phyloP scores from a whole-genome alignment of 495 filamentous ascomycete genomes.

The Aspergillus nidulans region DNA sequence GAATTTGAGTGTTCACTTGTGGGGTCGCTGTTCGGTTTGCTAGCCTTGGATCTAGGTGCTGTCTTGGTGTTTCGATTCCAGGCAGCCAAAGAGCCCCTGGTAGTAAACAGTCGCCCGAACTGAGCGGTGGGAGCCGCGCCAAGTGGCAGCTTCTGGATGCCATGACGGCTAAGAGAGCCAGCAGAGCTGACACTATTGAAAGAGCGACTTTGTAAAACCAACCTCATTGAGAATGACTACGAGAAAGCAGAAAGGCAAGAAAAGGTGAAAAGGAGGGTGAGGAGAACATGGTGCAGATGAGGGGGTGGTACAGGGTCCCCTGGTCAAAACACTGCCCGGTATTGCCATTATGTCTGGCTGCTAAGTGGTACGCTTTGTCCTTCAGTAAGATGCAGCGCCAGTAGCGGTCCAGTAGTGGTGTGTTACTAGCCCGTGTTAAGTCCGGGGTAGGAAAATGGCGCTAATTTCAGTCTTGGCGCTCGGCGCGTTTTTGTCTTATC shows the following conservation, averaged over 20 bases:
- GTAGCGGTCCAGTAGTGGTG: not conserved
- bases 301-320: not conserved
- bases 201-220: not conserved
- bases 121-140: not conserved
- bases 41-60: not conserved
- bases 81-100: not conserved
- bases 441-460: not conserved
- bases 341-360: not conserved
- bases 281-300: not conserved
- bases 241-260: not conserved
- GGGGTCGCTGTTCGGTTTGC: not conserved
- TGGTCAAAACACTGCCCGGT: not conserved
- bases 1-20: not conserved
- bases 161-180: conserved; percentile 7
- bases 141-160: conserved; percentile 2
- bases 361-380: not conserved
- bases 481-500: conserved; percentile 5
- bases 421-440: not conserved
- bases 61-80: not conserved
- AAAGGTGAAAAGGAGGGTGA: not conserved
- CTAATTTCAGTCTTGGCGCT: not conserved
- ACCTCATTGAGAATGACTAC: conserved; percentile 21
- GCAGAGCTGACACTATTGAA: not conserved
- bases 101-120: not conserved
- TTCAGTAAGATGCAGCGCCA: not conserved